Conservation (phyloP, 352 stramenopile genomes). For the Phytophthora lateralis region DNA sequence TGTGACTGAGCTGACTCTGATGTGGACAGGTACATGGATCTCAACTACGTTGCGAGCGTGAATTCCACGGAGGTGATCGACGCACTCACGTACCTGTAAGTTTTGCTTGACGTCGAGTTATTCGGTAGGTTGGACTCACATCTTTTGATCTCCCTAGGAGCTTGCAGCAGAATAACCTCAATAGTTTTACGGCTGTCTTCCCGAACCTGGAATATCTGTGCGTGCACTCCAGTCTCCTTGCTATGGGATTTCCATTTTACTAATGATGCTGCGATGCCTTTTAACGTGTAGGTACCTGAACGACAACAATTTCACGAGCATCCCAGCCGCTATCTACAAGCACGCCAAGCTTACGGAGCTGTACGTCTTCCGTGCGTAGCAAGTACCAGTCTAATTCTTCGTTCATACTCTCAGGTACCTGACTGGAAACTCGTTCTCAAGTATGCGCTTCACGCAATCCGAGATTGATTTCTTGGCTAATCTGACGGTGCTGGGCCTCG, state of each 20-base stretch:
- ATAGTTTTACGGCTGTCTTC: slow-evolving; percentile 54
- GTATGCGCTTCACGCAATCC: too few species aligned
- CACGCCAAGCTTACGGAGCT: slow-evolving; percentile 36
- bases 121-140: too few species aligned
- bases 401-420: too few species aligned
- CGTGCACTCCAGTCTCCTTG: neutral
- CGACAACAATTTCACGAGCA: slow-evolving; percentile 51
- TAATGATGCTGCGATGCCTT: neutral
- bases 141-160: slow-evolving; percentile 23
- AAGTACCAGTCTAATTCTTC: too few species aligned
- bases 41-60: slow-evolving; percentile 33
- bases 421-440: too few species aligned
- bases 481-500: too few species aligned
- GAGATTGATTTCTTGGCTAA: too few species aligned
- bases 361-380: too few species aligned
- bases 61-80: slow-evolving; percentile 17
- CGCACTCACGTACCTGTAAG: slow-evolving; percentile 26
- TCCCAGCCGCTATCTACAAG: slow-evolving; percentile 52
- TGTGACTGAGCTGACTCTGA: neutral
- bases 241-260: neutral
- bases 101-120: neutral
- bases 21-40: slow-evolving; percentile 14
- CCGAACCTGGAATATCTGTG: slow-evolving; percentile 34
- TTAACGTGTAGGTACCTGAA: slow-evolving; percentile 35
- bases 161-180: slow-evolving; percentile 65